Conservation (phyloP, 2,329 filamentous ascomycete species). For the Dendryphion nanum region DNA sequence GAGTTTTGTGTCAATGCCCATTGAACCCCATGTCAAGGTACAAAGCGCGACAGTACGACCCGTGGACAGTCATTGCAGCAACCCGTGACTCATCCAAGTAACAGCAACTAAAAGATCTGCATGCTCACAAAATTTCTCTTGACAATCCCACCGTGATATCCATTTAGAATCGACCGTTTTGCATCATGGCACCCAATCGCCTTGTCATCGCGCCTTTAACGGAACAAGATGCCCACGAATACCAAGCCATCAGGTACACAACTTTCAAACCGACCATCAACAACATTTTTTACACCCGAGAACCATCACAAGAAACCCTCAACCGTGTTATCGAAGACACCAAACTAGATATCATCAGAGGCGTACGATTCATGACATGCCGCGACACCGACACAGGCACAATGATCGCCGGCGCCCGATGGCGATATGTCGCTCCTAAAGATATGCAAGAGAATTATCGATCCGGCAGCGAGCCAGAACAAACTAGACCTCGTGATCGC, state of each 20-base stretch:
- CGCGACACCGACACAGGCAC: slow-evolving; percentile 22
- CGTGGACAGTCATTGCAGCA: too few relatives aligned
- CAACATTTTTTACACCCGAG: slow-evolving; percentile 31
- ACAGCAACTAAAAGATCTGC: too few relatives aligned
- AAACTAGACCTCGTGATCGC: slow-evolving; percentile 10
- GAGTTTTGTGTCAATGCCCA: too few relatives aligned
- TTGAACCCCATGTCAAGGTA: too few relatives aligned
- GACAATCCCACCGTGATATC: too few relatives aligned
- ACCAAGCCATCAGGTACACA: slow-evolving; percentile 31
- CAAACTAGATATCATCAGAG: slow-evolving; percentile 20
- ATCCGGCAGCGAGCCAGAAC: background rate
- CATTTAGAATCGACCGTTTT: too few relatives aligned
- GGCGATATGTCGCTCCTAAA: slow-evolving; percentile 16
- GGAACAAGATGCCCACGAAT: slow-evolving; percentile 25
- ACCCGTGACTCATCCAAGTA: too few relatives aligned
- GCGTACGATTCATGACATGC: slow-evolving; percentile 29
- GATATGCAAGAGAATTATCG: slow-evolving; percentile 12
- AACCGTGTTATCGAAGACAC: slow-evolving; percentile 19
- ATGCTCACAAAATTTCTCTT: too few relatives aligned
- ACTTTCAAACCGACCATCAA: slow-evolving; percentile 32
- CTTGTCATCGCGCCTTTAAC: too few relatives aligned
- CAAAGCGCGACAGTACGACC: too few relatives aligned
- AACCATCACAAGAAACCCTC: slow-evolving; percentile 24
- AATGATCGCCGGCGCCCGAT: slow-evolving; percentile 30
- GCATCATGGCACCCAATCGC: too few relatives aligned